Evolutionary conservation across 2,329 filamentous ascomycete genomes (phyloP), one percentile per base, ranked within the genome.

Genomic region (Penicillium sp.): DNA sequence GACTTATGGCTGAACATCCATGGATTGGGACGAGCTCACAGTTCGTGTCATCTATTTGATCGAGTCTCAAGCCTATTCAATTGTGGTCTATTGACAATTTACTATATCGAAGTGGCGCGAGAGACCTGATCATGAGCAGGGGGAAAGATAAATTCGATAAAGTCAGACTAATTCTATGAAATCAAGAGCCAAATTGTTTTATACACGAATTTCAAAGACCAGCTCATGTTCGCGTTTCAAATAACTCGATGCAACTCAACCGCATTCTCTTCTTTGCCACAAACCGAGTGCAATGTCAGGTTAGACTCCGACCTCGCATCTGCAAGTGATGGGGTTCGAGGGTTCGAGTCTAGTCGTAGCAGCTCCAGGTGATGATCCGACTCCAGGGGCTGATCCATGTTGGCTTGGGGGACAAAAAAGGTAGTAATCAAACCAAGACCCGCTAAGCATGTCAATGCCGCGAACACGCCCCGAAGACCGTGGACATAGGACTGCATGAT

Each of bases 311-410:
- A 31, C 17, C 51, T 53, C 11, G 15, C 12, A 15, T 43, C 38
- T 31, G 10, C 15, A 28, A 53, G 10, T 14, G 51, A 34, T 6
- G 51, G 51, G 5, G 15, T 43, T 12, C 38, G 38, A 31, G 51
- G 51, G 11, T 53, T 42, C 14, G 51, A 42, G 8, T 43, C 37
- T 11, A 42, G 20, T 5, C 51, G 22, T 35, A 41, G 38, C 38
- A 53, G n/a, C 22, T 53, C 51, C 38, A 53, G 39, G 8, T 53
- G 51, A 43, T 59, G 57, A 38, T 59, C 57, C 31, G 51, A 49
- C 51, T 59, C 57, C 42, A 59, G 34, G 28, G 57, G 28, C 28
- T 59, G 53, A 37, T 59, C 52, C 57, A 59, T 59, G n/a, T 11
- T 59, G 14, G 51, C 42, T 17, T 41, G 43, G 22, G 51, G 51